Percentiles rank a stretch among this genome's conserved stretches.
Conservation (phyloP, 169 alveolate species). For the Babesia microti region DNA sequence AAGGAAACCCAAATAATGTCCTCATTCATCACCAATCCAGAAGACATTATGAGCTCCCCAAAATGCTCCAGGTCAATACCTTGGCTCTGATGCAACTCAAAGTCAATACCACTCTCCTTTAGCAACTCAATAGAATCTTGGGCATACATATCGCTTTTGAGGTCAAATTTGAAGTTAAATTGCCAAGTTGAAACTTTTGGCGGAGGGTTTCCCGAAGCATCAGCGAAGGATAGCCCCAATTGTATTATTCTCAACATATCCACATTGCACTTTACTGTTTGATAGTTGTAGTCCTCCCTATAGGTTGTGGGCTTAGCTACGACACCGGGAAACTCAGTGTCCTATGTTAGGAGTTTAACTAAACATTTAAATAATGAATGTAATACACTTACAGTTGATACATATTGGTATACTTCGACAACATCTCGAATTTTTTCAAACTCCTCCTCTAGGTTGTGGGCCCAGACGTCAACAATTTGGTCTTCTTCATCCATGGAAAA, state of each 20-base stretch:
- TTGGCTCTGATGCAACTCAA: conserved; percentile 77
- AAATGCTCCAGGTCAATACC: conserved; percentile 86
- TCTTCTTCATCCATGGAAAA: conserved; percentile 68
- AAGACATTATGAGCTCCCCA: conserved; percentile 87
- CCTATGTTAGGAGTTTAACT: conserved; percentile 10
- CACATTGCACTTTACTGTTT: conserved; percentile 86
- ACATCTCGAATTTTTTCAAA: conserved; percentile 77
- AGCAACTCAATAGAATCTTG: conserved; percentile 84
- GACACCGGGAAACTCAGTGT: conserved; percentile 86
- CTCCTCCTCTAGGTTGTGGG: conserved; percentile 78
- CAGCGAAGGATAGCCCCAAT: conserved; percentile 89
- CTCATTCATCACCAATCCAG: conserved; percentile 90
- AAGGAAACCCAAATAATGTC: conserved; percentile 94
- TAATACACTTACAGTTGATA: conserved; percentile 62
- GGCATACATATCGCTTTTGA: conserved; percentile 78
- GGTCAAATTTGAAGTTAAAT: conserved; percentile 89
- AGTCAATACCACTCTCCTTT: conserved; percentile 91
- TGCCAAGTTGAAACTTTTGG: conserved; percentile 88
- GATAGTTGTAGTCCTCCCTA: conserved; percentile 86
- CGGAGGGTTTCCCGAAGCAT: conserved; percentile 83
- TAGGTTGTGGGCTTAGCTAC: conserved; percentile 80
- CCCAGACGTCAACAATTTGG: conserved; percentile 72
- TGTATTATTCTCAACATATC: conserved; percentile 89
- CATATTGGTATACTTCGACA: conserved; percentile 79
- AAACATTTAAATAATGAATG: not conserved